Percentiles rank a stretch among this genome's conserved stretches.
Evolutionary conservation across 208 protist genomes (phyloP).

Genomic region (Balamuthia mandrillaris): DNA sequence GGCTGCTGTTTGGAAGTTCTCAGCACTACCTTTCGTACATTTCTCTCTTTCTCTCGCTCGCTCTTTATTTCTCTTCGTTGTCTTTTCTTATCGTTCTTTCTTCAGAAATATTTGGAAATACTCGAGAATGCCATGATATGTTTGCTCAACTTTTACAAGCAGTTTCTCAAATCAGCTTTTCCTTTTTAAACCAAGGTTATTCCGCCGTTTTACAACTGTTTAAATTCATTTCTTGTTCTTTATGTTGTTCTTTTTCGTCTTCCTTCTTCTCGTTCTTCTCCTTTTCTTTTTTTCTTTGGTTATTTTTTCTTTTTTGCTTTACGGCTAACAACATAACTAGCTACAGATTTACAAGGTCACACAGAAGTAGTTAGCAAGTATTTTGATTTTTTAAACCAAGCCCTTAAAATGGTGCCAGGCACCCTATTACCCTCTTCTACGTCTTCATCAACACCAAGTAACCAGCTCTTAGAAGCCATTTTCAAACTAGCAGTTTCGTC

Average conservation of each 20-base stretch:
- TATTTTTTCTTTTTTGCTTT: neutral
- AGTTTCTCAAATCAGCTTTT: neutral
- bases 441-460: neutral
- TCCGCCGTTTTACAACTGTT: neutral
- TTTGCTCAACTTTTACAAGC: neutral
- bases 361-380: neutral
- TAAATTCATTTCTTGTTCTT: neutral
- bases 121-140: neutral
- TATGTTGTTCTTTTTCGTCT: neutral
- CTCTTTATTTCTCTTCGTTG: neutral
- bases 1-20: neutral
- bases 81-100: neutral
- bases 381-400: conserved; percentile 20
- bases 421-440: neutral
- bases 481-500: neutral
- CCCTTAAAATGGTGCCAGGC: neutral
- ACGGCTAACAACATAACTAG: neutral
- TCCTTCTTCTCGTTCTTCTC: neutral
- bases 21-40: neutral
- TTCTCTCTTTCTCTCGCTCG: neutral
- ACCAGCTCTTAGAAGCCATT: neutral
- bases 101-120: neutral
- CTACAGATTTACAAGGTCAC: neutral
- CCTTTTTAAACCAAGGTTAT: neutral
- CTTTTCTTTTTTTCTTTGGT: neutral